These are phyloP conservation scores for Zymoseptoria brevis DNA, from an alignment of 2,329 filamentous ascomycete species.

Conservation along the genomic window DNA sequence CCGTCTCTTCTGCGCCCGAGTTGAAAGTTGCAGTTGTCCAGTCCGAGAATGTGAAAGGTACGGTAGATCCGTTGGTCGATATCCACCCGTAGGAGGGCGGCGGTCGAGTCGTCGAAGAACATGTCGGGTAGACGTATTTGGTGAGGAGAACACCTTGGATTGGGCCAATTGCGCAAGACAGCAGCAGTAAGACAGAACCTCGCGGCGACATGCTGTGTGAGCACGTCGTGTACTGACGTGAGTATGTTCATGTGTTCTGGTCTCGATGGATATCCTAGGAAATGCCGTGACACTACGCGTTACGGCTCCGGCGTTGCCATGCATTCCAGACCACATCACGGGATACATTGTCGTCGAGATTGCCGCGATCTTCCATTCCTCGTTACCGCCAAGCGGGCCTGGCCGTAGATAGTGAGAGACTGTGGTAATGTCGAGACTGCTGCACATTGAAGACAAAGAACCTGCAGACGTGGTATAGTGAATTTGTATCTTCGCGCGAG, in stretches of 20 bases:
- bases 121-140: conserved; percentile 2
- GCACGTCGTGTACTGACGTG: not conserved
- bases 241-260: not conserved
- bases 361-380: not conserved
- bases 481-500: too few species aligned
- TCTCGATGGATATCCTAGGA: not conserved
- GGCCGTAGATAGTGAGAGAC: too few species aligned
- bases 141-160: not conserved
- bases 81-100: conserved; percentile 2
- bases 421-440: too few species aligned
- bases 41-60: conserved; percentile 1
- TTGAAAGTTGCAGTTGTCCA: not conserved
- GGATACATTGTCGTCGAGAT: not conserved
- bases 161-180: not conserved
- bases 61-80: conserved; percentile 2
- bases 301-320: not conserved
- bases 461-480: too few species aligned
- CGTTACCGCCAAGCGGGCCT: too few species aligned
- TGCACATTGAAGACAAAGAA: too few species aligned
- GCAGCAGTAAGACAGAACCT: not conserved
- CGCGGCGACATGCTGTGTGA: not conserved
- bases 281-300: not conserved
- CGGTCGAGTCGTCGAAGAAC: not conserved
- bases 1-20: not conserved
- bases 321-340: not conserved